A percentile compares a stretch with the other conserved stretches of the same genome.
Evolutionary conservation across 2,329 filamentous ascomycete genomes (phyloP).

Genomic region (Diaporthe nobilis): DNA sequence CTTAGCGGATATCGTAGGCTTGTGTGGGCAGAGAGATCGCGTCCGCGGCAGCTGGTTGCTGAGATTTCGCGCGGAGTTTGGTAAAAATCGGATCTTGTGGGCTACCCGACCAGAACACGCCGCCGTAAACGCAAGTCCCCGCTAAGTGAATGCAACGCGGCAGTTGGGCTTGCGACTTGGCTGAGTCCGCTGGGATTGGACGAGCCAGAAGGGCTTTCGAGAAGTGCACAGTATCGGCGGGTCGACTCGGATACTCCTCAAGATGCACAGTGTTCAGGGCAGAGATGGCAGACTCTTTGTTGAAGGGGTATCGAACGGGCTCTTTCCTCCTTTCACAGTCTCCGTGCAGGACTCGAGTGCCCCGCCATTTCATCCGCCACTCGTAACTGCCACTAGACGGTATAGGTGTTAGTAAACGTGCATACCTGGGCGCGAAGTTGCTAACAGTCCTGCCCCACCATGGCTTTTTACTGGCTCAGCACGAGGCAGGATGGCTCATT

Average conservation of each 20-base stretch:
- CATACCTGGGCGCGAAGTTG: not conserved
- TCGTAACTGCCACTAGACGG: slow-evolving; percentile 15
- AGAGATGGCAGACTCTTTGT: slow-evolving; percentile 2
- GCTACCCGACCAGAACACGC: slow-evolving; percentile 1
- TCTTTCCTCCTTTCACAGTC: slow-evolving; percentile 13
- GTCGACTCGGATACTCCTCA: not conserved
- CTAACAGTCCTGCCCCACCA: slow-evolving; percentile 19
- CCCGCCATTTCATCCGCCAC: slow-evolving; percentile 11
- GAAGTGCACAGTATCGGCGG: not conserved
- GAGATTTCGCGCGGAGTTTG: slow-evolving; percentile 42
- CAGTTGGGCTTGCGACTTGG: not conserved
- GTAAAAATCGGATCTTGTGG: slow-evolving; percentile 40
- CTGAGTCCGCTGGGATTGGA: slow-evolving; percentile 40
- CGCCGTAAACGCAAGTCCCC: slow-evolving; percentile 41
- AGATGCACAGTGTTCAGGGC: not conserved
- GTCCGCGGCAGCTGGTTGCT: slow-evolving; percentile 43
- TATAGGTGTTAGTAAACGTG: slow-evolving; percentile 9
- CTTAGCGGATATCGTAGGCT: slow-evolving; percentile 56
- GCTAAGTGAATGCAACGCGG: slow-evolving; percentile 33
- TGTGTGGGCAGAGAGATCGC: slow-evolving; percentile 53
- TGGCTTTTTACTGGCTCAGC: slow-evolving; percentile 2
- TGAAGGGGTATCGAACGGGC: not conserved
- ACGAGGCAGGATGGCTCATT: slow-evolving; percentile 41
- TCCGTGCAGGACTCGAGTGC: slow-evolving; percentile 16
- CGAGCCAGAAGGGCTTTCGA: not conserved